Conservation (phyloP, 768 basidiomycete genomes). For the Pisolithus marmoratus region DNA sequence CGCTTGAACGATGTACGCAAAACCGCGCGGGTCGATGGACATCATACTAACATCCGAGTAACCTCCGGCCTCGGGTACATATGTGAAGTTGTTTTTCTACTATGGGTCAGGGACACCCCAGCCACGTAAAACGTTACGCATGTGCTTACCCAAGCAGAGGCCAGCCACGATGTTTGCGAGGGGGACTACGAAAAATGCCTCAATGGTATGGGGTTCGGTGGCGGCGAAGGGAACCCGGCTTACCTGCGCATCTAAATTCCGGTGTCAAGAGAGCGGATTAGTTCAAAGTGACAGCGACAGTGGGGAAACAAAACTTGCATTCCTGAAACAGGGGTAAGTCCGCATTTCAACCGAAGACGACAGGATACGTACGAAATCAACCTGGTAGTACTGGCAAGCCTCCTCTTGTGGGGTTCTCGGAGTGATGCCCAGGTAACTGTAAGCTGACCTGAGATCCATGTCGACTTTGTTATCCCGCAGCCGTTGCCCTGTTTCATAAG, state of each 20-base stretch:
- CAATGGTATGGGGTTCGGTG: not conserved
- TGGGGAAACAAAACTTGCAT: constrained; percentile 15
- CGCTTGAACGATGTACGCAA: constrained; percentile 47
- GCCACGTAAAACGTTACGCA: too few species aligned
- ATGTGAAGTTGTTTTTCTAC: constrained; percentile 61
- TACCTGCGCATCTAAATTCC: constrained; percentile 24
- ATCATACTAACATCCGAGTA: constrained; percentile 54
- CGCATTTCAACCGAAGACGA: not conserved
- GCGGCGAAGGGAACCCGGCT: not conserved
- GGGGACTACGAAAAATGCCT: constrained; percentile 49
- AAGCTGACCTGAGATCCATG: constrained; percentile 48
- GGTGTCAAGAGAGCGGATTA: constrained; percentile 1
- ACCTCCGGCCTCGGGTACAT: constrained; percentile 45
- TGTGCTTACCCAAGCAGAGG: constrained; percentile 52
- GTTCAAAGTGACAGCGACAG: not conserved
- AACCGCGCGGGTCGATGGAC: constrained; percentile 58
- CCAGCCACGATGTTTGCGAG: constrained; percentile 57
- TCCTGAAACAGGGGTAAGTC: constrained; percentile 16
- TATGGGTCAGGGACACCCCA: not conserved
- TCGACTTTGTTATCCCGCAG: constrained; percentile 43
- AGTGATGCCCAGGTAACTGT: constrained; percentile 43
- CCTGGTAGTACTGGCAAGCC: constrained; percentile 55
- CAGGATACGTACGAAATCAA: constrained; percentile 29
- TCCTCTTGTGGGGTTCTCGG: constrained; percentile 40
- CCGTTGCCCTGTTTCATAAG: constrained; percentile 33